phyloP scores from a whole-genome alignment of 441 rosid species.

The Populus hybrid region DNA sequence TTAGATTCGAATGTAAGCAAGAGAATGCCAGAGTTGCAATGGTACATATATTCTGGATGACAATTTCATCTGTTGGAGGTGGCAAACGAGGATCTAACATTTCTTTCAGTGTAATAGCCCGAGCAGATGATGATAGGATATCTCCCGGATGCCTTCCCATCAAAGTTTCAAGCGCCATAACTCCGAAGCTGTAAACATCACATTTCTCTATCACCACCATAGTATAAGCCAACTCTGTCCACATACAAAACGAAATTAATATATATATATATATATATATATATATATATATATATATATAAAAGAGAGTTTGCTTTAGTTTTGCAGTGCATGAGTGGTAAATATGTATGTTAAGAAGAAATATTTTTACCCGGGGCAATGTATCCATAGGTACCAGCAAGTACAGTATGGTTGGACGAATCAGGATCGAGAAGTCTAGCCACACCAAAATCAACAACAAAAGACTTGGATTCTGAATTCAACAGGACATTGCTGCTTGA shows the following conservation, averaged over 20 bases:
- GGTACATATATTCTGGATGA: neutral
- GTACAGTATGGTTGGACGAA: no score
- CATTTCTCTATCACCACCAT: conserved; percentile 23
- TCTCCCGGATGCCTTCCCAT: conserved; percentile 31
- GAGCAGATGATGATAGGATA: conserved; percentile 5
- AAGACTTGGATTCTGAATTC: no score
- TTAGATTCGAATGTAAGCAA: conserved; percentile 6
- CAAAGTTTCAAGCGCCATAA: conserved; percentile 22
- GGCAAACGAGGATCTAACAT: conserved; percentile 7
- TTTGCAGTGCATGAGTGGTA: neutral
- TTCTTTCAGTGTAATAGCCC: conserved; percentile 2
- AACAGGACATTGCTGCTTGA: no score
- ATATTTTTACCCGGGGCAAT: no score
- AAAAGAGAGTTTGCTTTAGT: no score
- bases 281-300: no score
- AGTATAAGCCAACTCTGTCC: conserved; percentile 21
- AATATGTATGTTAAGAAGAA: neutral
- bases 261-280: no score
- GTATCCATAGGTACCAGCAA: no score
- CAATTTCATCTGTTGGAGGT: neutral
- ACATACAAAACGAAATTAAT: neutral
- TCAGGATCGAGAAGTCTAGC: no score
- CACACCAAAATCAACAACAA: no score
- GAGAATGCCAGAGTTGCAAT: conserved; percentile 4
- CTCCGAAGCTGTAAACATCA: conserved; percentile 25